Evolutionary conservation across 2,329 filamentous ascomycete genomes (phyloP).

Genomic region (Lecanicillium sp.): DNA sequence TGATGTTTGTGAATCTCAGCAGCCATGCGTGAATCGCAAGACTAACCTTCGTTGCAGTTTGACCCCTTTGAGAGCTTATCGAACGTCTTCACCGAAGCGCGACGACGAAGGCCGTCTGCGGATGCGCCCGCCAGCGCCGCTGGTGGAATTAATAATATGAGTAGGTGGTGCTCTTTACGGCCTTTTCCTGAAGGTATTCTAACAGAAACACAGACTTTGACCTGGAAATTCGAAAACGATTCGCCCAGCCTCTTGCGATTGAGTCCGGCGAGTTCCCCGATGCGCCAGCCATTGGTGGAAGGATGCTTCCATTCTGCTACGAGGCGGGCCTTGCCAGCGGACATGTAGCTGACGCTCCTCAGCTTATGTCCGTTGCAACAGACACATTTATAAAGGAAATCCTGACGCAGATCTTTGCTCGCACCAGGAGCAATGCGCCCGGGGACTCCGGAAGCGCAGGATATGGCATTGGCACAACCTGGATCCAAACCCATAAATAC

Average conservation of each 20-base stretch:
- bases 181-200: conserved; percentile 8
- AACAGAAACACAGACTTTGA: conserved; percentile 47
- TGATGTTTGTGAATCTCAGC: conserved; percentile 40
- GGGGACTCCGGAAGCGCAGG: conserved; percentile 54
- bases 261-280: conserved; percentile 66
- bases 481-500: conserved; percentile 76
- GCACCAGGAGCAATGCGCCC: conserved; percentile 57
- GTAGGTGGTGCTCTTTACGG: conserved; percentile 37
- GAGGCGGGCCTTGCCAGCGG: conserved; percentile 55
- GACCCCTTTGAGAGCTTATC: conserved; percentile 48
- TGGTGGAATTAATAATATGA: conserved; percentile 74
- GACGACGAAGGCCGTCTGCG: conserved; percentile 37
- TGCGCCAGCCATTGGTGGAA: conserved; percentile 51
- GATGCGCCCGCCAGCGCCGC: conserved; percentile 58
- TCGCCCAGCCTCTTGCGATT: conserved; percentile 53
- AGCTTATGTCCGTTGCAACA: conserved; percentile 57
- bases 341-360: conserved; percentile 51
- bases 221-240: conserved; percentile 59
- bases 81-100: conserved; percentile 43
- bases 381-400: conserved; percentile 63
- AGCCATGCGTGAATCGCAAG: background rate
- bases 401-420: conserved; percentile 54
- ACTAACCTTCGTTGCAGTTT: conserved; percentile 29
- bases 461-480: conserved; percentile 57
- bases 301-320: conserved; percentile 63